Evolutionary conservation across 2,329 filamentous ascomycete species (phyloP), one percentile per base, ranked within the genome.

Genomic region (Sporothrix inflata): DNA sequence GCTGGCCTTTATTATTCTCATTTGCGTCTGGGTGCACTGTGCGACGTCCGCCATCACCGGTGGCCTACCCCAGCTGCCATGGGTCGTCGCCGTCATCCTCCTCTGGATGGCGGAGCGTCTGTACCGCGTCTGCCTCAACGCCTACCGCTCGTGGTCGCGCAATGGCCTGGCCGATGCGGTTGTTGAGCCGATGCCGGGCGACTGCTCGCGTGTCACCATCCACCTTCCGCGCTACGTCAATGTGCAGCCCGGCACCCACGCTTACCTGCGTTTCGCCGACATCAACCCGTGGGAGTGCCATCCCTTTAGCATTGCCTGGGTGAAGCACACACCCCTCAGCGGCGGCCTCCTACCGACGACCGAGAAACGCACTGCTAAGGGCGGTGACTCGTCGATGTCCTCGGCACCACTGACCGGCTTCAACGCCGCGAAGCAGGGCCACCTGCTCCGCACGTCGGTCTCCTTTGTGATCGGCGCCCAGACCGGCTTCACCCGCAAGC

Each of bases 391-490:
- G 38, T 27, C 60, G 2, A 21, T 38, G 0, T 69, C 49, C 19
- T 21, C 66, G 2, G 34, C 21, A n/a, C 8, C 70, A 3, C 51
- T 72, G 19, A 70, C 60, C 9, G 57, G 67, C 67, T 69, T 79
- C 65, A 57, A 71, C 74, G 63, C 60, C 61, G 38, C 49, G 9
- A 63, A 57, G 21, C 83, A 84, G 72, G 81, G 82, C 57, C 77
- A 79, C 12, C 27, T 70, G n/a, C 80, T 82, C 70, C 83, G 81
- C 4, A 89, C 87, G 0, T 83, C 84, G 24, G 88, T 97, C 73
- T 94, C 92, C 0, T 93, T 98, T 77, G 86, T 98, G 77, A 91
- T 98, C 76, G 93, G 93, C 74, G 93, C 94, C 38, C 92, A 96
- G 73, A 94, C 92, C 0, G 95, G 95, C 40, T 91, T 97, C 83